Base-by-base conservation (phyloP, 495 filamentous ascomycete species). In the Parathielavia hyrcaniae region DNA sequence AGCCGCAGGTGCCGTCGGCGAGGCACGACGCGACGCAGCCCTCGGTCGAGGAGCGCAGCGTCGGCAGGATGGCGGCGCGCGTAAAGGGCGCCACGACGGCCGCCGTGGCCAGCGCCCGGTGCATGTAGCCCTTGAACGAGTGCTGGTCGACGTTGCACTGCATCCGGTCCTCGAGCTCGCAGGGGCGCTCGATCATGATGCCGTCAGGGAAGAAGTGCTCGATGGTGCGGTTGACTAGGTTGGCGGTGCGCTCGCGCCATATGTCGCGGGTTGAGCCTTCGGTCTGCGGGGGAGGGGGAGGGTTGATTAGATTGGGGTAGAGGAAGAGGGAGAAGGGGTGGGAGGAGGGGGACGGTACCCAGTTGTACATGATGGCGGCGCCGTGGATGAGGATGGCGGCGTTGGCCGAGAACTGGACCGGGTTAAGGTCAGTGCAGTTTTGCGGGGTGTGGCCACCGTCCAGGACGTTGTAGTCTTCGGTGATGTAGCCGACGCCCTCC, bases 121-220 rank as follows among this genome's bases (percentile, higher is more conserved):
- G 76, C 43, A 92, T 78, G 74, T 91, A 95, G n/a, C 87, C 88
- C 71, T 93, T 95, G 82, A 92, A 95, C 17, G 86, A 89, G 44
- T 79, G 80, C 73, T 90, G 87, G 63, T 93, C 89, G 46, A 80
- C 77, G 62, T 87, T 83, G 75, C 89, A 91, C 5, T 75, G 72
- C 16, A 66, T 47, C 12, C 54, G 52, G 50, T 68, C 65, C 1
- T 52, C 20, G 5, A 69, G 63, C 62, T 92, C 89, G 73, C 89
- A 95, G 19, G 83, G 77, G 41, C 81, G 73, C 67, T 92, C 89
- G 56, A 81, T 72, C 75, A 85, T 79, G 49, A 83, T 70, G 45
- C 74, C 67, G 23, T 77, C 56, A 22, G 71, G 64, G 67, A 83
- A 86, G 74, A 87, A 87, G 64, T 79, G 73, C 0, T 73, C 55